A percentile compares a stretch with the other conserved stretches of the same genome.
Evolutionary conservation across 2,329 filamentous ascomycete genomes (phyloP).

Genomic region (Sporothrix curviconia): DNA sequence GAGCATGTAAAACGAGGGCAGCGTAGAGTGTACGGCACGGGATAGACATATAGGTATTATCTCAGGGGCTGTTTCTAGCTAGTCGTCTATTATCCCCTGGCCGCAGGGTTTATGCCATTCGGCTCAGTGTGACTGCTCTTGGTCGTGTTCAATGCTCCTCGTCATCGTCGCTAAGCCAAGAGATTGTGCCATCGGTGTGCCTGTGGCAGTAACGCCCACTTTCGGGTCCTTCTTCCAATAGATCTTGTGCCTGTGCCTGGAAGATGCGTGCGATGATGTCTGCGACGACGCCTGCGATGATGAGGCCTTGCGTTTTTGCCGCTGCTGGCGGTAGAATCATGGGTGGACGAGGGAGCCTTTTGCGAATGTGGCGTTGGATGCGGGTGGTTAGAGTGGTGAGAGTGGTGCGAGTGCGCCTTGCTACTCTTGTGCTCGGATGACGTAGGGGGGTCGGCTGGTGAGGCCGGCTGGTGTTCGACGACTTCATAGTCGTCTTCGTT

Average conservation of each 20-base stretch:
- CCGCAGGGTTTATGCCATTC: no score
- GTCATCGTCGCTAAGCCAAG: constrained; percentile 11
- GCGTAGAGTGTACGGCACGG: no score
- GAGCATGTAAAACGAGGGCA: no score
- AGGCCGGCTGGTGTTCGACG: neutral
- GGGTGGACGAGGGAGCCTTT: neutral
- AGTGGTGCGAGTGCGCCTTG: neutral
- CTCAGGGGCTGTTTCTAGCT: no score
- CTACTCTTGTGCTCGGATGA: neutral
- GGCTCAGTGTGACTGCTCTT: neutral
- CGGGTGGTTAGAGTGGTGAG: neutral
- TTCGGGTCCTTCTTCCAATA: constrained; percentile 11
- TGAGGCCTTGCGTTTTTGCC: constrained; percentile 12
- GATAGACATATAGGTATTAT: no score
- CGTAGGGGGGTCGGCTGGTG: neutral
- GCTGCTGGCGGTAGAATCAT: neutral
- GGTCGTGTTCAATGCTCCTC: neutral
- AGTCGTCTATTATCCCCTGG: no score
- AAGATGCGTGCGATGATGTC: constrained; percentile 4
- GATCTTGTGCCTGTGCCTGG: neutral
- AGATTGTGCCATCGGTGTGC: constrained; percentile 11
- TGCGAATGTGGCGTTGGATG: neutral
- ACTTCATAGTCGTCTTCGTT: neutral
- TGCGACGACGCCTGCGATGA: neutral
- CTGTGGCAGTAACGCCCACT: constrained; percentile 6